Evolutionary conservation across 768 basidiomycete genomes (phyloP), one percentile per base, ranked within the genome.

Genomic region (Lentinula guzmanii): DNA sequence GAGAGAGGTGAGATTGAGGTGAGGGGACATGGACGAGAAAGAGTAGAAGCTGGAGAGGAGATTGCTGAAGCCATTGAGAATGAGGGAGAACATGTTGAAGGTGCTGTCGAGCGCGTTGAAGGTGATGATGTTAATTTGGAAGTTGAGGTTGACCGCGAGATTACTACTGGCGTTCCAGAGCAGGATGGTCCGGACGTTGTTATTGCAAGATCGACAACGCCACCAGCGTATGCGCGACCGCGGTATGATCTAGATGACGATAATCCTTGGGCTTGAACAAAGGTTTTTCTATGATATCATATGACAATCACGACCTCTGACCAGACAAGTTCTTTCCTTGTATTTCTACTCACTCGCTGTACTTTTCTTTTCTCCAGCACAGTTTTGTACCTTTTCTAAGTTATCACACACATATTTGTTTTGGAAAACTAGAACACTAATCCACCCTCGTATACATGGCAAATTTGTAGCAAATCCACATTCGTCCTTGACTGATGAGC

Each of bases 181-280:
- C 51, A 35, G 52, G 68, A 66, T 35, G 69, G 68, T 10, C 24
- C 41, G 55, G 42, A 33, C 10, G 46, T 35, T 24, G 64, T 72
- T n/a, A 63, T 77, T 13, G 74, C 74, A 43, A 68, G 74, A 61
- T 69, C 67, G 39, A 70, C 56, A 42, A 82, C 82, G 31, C 82
- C 83, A 37, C 82, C 83, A 35, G 64, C 72, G 46, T 78, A 82
- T 66, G 77, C 77, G 15, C 75, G 73, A 34, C 63, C 73, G 39
- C 71, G 61, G 65, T 70, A 73, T 64, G 71, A 77, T 58, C 67
- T 75, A n/a, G 72, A 75, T 45, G 77, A 82, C 51, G 78, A 82
- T 68, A 87, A 87, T 68, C 85, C 85, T 11, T 87, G 85, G 85
- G 82, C 78, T 58, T 83, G 15, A 52, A 18, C 3, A 10, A 24